Base-by-base conservation (phyloP, 2,329 filamentous ascomycete species). In the Aspergillus persii region DNA sequence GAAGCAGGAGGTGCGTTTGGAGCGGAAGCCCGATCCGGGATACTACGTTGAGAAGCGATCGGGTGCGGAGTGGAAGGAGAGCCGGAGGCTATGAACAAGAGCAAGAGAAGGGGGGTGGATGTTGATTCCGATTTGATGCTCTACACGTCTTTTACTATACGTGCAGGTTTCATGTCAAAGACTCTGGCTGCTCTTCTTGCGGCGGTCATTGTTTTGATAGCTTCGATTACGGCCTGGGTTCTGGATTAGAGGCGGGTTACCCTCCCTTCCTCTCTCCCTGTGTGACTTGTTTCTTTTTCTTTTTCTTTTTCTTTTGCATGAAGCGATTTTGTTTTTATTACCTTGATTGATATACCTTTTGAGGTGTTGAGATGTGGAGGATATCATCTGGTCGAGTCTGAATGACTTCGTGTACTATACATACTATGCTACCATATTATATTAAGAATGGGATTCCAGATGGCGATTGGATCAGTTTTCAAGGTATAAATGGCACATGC, bases 21-120 rank as follows among this genome's bases (percentile, higher is more conserved):
- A 85, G 77, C 80, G 93, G 75, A 86, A 83, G 75, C 92, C 92
- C 3, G 90, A 94, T 61, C 80, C 83, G 1, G 93, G 93, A 1
- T 97, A 92, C 70, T 94, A 87, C 68, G 72, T 96, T 61, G 91
- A 96, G 83, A 88, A 76, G 72, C 74, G 66, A 33, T 70, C 69
- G 46, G 66, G 60, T 41, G 64, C 67, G 29, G 68, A 74, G 49
- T 68, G 54, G 54, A 56, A 51, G 50, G 59, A 63, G 57, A 57
- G 30, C 46, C 51, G 61, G 39, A 39, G 53, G 4, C 44, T 47
- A 44, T 64, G 59, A 56, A 53, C 11, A 23, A 23, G 18, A 23
- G 2, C 18, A 23, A 23, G 18, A 23, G 18, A 23, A 23, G 18
- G 18, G 18, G 18, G 18, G 18, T 23, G 1, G 18, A 23, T 23